Evolutionary conservation across 228 moss, liverwort and hornwort species (phyloP).

Genomic region (Sphagnum magellanicum): DNA sequence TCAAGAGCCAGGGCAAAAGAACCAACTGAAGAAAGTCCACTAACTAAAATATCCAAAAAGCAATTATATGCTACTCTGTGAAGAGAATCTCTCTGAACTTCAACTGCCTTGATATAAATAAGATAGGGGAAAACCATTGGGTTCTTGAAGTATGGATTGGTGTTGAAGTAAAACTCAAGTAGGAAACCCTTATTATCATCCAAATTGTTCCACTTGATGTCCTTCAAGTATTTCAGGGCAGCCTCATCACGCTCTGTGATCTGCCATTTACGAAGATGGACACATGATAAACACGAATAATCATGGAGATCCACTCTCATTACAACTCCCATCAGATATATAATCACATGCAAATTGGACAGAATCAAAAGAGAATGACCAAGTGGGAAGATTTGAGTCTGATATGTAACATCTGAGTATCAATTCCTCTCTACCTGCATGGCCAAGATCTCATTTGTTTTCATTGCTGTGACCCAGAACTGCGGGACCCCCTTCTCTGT

Average conservation of each 20-base stretch:
- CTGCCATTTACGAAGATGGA: constrained; percentile 15
- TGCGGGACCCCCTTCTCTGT: constrained; percentile 89
- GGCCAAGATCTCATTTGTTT: constrained; percentile 82
- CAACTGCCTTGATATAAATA: too few species aligned
- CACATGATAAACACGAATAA: not conserved
- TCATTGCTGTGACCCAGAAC: constrained; percentile 99
- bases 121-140: constrained; percentile 27
- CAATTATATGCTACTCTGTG: too few species aligned
- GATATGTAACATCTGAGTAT: too few species aligned
- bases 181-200: constrained; percentile 97
- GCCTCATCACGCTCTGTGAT: constrained; percentile 91
- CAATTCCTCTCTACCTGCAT: constrained; percentile 58
- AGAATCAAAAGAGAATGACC: too few species aligned
- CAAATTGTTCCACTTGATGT: constrained; percentile 77
- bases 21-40: too few species aligned
- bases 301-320: too few species aligned
- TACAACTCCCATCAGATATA: too few species aligned
- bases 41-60: too few species aligned
- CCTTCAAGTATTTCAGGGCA: constrained; percentile 69
- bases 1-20: too few species aligned
- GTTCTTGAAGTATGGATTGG: constrained; percentile 83
- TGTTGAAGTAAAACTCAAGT: constrained; percentile 84
- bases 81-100: too few species aligned
- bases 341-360: too few species aligned
- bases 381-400: too few species aligned